Evolutionary conservation across 75 land plant genomes (phyloP).

Genomic region (Pinus albicaulis): DNA sequence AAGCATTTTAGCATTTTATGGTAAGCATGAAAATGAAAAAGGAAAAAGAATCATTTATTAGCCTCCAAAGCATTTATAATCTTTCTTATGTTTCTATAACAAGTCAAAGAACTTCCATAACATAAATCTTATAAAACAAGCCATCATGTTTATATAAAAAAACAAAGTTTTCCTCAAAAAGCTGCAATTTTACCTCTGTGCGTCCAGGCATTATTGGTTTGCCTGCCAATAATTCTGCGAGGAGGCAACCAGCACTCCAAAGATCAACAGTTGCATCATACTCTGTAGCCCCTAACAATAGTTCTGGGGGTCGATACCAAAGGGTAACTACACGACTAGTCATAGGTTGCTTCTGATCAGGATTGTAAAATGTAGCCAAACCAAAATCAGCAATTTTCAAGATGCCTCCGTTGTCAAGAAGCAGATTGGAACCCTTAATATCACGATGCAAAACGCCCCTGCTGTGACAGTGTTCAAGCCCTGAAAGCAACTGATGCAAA

Average conservation of each 20-base stretch:
- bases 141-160: no score
- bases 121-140: no score
- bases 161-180: no score
- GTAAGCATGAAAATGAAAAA: no score
- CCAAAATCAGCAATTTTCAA: slow-evolving; percentile 94
- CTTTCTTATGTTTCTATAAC: no score
- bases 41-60: no score
- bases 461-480: slow-evolving; percentile 83
- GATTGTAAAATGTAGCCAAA: slow-evolving; percentile 62
- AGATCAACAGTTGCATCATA: slow-evolving; percentile 83
- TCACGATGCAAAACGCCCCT: slow-evolving; percentile 75
- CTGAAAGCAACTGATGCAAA: slow-evolving; percentile 67
- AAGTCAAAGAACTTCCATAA: no score
- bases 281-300: slow-evolving; percentile 68
- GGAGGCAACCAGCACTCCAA: slow-evolving; percentile 92
- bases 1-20: no score
- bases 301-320: slow-evolving; percentile 94
- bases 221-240: slow-evolving; percentile 76
- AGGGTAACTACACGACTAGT: slow-evolving; percentile 83
- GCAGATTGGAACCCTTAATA: slow-evolving; percentile 83
- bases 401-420: slow-evolving; percentile 63
- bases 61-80: no score
- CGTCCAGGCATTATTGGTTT: slow-evolving; percentile 87
- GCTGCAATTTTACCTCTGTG: slow-evolving; percentile 54
- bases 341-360: slow-evolving; percentile 56